Percentiles rank a stretch among this genome's conserved stretches.
Conservation (phyloP, 164 flowering plant genomes). For the Chloranthus sessilifolius region DNA sequence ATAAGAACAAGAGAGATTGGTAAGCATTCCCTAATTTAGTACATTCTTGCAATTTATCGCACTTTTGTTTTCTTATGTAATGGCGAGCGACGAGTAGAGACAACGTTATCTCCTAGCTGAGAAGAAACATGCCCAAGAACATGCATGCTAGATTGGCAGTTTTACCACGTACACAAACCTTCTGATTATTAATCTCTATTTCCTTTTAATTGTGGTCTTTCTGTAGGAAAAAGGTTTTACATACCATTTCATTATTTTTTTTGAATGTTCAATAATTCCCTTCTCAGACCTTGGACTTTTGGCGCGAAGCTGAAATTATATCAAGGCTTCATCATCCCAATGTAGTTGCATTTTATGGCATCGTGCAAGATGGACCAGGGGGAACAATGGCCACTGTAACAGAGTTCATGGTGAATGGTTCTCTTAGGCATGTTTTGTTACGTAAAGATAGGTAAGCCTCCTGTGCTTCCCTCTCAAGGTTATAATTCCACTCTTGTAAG, state of each 20-base stretch:
- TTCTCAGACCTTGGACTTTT: conserved; percentile 72
- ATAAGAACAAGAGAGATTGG: conserved; percentile 95
- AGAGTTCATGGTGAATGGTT: conserved; percentile 97
- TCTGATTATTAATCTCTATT: too few species aligned
- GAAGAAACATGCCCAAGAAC: too few species aligned
- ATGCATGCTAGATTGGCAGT: too few species aligned
- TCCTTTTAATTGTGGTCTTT: too few species aligned
- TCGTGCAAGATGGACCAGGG: conserved; percentile 96
- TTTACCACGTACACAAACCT: too few species aligned
- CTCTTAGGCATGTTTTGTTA: conserved; percentile 87
- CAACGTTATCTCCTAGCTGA: too few species aligned
- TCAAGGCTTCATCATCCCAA: conserved; percentile 98
- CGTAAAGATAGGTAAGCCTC: conserved; percentile 71
- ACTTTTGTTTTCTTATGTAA: neutral
- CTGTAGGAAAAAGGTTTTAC: too few species aligned
- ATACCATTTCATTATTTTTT: too few species aligned
- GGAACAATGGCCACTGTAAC: conserved; percentile 90
- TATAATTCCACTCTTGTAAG: conserved; percentile 1
- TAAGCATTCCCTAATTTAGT: conserved; percentile 18
- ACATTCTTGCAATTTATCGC: neutral
- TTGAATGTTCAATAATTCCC: too few species aligned
- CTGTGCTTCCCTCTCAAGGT: neutral
- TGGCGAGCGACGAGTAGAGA: neutral
- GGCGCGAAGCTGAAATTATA: conserved; percentile 95
- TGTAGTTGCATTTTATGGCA: conserved; percentile 95